These are phyloP conservation scores for Microcera coccophila DNA, from an alignment of 2,329 filamentous ascomycete genomes.

Conservation along the genomic window DNA sequence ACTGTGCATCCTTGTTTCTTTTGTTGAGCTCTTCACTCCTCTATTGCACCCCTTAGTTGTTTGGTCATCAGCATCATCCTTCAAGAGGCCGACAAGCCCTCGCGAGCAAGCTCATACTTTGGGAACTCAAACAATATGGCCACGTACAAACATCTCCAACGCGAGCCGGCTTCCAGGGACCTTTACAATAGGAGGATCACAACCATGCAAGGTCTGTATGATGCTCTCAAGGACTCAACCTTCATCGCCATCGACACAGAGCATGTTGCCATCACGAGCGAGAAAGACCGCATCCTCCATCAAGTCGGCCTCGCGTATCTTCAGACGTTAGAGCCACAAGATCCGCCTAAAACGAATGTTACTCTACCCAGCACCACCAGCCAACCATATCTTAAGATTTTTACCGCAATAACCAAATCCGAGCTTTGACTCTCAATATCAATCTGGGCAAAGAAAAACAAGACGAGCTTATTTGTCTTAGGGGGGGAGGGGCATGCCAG, in stretches of 20 bases:
- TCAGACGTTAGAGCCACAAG: not conserved
- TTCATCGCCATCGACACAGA: conserved; percentile 13
- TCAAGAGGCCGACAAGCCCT: too few species aligned
- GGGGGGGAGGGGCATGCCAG: conserved; percentile 1
- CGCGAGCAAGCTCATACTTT: too few species aligned
- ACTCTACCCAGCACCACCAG: not conserved
- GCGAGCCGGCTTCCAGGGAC: conserved; percentile 8
- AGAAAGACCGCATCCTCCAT: conserved; percentile 12
- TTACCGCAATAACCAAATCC: conserved; percentile 1
- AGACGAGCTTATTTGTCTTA: not conserved
- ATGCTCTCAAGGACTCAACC: conserved; percentile 3
- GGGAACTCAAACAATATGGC: conserved; percentile 34
- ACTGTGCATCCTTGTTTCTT: too few species aligned
- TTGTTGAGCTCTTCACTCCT: too few species aligned
- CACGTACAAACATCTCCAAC: conserved; percentile 27
- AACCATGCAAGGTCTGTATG: not conserved
- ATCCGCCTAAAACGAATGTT: not conserved
- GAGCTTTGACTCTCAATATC: conserved; percentile 8
- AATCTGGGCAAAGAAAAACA: not conserved
- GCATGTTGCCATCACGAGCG: conserved; percentile 9
- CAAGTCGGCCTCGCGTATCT: conserved; percentile 16
- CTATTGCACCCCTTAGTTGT: too few species aligned
- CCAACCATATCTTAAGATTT: conserved; percentile 4
- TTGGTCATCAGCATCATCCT: too few species aligned
- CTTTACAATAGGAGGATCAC: conserved; percentile 13